These are phyloP conservation scores for Chloranthus sessilifolius DNA, from an alignment of 164 flowering plant species.

Conservation along the genomic window DNA sequence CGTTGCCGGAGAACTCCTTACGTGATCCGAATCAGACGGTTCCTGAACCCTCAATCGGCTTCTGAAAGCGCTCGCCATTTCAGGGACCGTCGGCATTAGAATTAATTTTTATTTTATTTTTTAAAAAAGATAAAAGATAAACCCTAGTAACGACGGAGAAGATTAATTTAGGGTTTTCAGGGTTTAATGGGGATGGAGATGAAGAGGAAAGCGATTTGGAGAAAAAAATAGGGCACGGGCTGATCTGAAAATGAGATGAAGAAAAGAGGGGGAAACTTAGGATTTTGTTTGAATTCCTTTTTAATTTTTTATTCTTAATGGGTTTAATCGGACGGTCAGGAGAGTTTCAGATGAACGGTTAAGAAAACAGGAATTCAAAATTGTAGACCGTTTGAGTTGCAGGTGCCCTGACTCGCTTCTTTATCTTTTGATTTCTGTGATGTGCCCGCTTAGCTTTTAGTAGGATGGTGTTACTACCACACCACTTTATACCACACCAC, in stretches of 20 bases:
- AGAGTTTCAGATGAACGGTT: constrained; percentile 20
- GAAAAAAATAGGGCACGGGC: too few species aligned
- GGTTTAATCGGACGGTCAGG: constrained; percentile 17
- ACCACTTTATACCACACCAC: too few species aligned
- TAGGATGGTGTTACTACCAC: too few species aligned
- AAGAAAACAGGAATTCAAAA: too few species aligned
- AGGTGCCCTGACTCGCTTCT: too few species aligned
- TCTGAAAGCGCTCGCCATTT: constrained; percentile 58
- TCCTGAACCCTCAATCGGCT: constrained; percentile 59
- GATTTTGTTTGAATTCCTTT: too few species aligned
- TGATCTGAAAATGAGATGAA: neutral
- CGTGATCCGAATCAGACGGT: constrained; percentile 25
- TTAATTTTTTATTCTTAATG: neutral
- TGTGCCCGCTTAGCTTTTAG: too few species aligned
- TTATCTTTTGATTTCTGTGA: too few species aligned
- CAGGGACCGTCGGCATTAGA: constrained; percentile 72
- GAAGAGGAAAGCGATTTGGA: neutral
- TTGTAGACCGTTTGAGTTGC: constrained; percentile 28
- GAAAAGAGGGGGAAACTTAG: neutral
- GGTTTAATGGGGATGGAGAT: neutral
- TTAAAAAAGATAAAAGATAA: neutral
- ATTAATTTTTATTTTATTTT: neutral
- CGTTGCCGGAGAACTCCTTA: constrained; percentile 41
- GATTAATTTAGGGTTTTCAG: neutral
- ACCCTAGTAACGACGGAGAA: neutral